phyloP scores from a whole-genome alignment of 768 basidiomycete genomes.

The Lactarius akahatsu region DNA sequence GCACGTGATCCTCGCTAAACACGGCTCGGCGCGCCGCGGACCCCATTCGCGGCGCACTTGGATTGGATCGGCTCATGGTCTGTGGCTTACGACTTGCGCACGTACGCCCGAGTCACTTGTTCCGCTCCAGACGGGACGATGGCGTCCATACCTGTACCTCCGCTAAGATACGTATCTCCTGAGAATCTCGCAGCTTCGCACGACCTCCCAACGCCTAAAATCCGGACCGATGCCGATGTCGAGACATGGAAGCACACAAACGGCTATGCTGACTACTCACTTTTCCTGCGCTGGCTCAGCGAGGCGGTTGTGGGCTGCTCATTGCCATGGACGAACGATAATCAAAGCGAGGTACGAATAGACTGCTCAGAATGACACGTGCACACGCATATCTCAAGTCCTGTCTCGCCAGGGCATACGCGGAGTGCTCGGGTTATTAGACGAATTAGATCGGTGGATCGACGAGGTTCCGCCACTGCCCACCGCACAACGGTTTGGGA shows the following conservation, averaged over 20 bases:
- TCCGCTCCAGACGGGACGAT: conserved; percentile 4
- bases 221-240: conserved; percentile 72
- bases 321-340: conserved; percentile 44
- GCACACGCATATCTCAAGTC: conserved; percentile 13
- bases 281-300: conserved; percentile 75
- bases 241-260: conserved; percentile 65
- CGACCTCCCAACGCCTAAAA: conserved; percentile 49
- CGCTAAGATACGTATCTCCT: conserved; percentile 19
- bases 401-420: conserved; percentile 44
- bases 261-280: conserved; percentile 70
- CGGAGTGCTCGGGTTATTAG: conserved; percentile 55
- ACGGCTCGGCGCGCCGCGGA: conserved; percentile 1
- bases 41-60: neutral
- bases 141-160: conserved; percentile 22
- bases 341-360: conserved; percentile 32
- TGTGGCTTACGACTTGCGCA: neutral
- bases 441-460: conserved; percentile 70
- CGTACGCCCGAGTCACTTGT: neutral
- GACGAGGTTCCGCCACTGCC: conserved; percentile 73
- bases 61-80: neutral
- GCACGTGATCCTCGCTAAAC: conserved; percentile 8
- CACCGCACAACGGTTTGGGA: conserved; percentile 85
- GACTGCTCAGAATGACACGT: neutral
- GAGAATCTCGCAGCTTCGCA: conserved; percentile 16
- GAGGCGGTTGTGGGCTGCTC: conserved; percentile 70